A percentile compares a stretch with the other conserved stretches of the same genome.
phyloP scores from a whole-genome alignment of 129 eudicot genomes.

The Centella asiatica region DNA sequence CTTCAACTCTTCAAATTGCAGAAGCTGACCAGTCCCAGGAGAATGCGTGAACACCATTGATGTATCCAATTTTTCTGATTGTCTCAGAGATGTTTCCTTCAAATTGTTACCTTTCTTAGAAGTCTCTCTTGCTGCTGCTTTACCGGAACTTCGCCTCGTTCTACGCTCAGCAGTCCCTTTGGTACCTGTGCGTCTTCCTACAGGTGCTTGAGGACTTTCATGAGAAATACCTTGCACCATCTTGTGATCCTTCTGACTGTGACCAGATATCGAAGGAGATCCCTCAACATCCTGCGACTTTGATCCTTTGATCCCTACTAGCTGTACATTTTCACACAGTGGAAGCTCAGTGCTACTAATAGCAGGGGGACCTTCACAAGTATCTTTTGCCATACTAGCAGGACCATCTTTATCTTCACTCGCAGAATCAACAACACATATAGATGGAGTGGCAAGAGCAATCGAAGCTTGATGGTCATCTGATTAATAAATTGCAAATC shows the following conservation, averaged over 20 bases:
- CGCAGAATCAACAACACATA: slow-evolving; percentile 7
- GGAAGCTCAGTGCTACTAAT: slow-evolving; percentile 29
- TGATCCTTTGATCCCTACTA: slow-evolving; percentile 22
- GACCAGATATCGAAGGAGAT: slow-evolving; percentile 31
- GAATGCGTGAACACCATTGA: not conserved
- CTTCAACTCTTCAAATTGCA: slow-evolving; percentile 7
- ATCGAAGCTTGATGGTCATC: slow-evolving; percentile 25
- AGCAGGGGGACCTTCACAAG: slow-evolving; percentile 18
- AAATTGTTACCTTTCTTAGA: slow-evolving; percentile 34
- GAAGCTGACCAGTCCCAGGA: not conserved
- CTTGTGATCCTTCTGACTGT: slow-evolving; percentile 26
- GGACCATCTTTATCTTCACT: slow-evolving; percentile 28
- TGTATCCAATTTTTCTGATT: slow-evolving; percentile 11
- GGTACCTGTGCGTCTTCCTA: slow-evolving; percentile 20
- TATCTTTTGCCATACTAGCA: slow-evolving; percentile 28
- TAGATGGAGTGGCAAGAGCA: slow-evolving; percentile 17
- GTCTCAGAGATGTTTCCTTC: slow-evolving; percentile 39
- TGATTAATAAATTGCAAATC: slow-evolving; percentile 18
- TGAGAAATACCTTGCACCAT: not conserved
- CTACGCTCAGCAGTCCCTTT: slow-evolving; percentile 55
- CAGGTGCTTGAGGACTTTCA: slow-evolving; percentile 31
- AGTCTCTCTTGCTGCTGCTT: slow-evolving; percentile 41
- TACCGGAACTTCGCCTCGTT: slow-evolving; percentile 47
- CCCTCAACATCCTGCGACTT: not conserved
- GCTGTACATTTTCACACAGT: slow-evolving; percentile 20